phyloP scores from a whole-genome alignment of 2,329 filamentous ascomycete genomes.

The Botrytis porri region DNA sequence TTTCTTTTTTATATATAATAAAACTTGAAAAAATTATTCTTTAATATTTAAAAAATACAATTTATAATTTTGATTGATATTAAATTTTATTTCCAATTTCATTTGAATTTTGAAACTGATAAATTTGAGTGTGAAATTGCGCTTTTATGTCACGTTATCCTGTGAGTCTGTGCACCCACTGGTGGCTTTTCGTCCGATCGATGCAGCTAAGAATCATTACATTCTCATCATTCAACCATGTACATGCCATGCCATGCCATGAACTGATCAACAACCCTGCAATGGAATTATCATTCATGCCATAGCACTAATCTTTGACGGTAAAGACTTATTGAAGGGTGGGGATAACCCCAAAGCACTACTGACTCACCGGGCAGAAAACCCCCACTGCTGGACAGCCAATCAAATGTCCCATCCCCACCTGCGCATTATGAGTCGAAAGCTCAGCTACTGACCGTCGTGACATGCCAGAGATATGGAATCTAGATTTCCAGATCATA shows the following conservation, averaged over 20 bases:
- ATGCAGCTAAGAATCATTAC: neutral
- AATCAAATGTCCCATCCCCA: neutral
- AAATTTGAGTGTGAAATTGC: no score
- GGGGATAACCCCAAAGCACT: neutral
- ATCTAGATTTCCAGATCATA: neutral
- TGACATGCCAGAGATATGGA: neutral
- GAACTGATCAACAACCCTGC: neutral
- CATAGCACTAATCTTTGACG: neutral
- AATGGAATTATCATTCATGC: neutral
- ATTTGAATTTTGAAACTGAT: no score
- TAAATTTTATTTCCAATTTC: no score
- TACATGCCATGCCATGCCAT: neutral
- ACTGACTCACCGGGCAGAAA: neutral
- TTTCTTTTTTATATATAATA: no score
- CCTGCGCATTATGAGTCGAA: slow-evolving; percentile 18
- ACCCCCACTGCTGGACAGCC: neutral
- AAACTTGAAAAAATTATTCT: no score
- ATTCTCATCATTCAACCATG: neutral
- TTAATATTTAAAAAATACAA: no score
- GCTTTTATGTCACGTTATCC: no score
- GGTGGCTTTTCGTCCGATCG: neutral
- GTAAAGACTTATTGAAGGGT: neutral
- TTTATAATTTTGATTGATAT: no score
- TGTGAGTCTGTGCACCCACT: no score
- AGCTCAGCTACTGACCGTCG: neutral